A percentile compares a stretch with the other conserved stretches of the same genome.
These are phyloP conservation scores for Botrytis cinerea DNA, from an alignment of 2,329 filamentous ascomycete genomes.

Conservation along the genomic window DNA sequence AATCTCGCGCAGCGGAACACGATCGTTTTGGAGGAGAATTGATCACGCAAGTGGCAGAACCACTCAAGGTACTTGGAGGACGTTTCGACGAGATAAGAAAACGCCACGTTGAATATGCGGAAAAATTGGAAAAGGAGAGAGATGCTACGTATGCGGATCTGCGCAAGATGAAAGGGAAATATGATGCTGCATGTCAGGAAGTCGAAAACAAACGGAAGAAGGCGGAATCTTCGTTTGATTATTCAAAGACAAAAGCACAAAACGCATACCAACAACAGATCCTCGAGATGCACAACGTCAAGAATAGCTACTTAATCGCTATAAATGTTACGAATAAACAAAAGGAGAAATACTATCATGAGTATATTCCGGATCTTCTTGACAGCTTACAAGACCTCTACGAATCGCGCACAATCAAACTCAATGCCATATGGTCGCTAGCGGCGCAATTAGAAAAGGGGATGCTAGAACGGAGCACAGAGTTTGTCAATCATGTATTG, in stretches of 20 bases:
- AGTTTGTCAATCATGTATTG: slow-evolving; percentile 70
- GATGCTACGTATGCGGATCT: slow-evolving; percentile 82
- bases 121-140: slow-evolving; percentile 85
- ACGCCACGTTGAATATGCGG: slow-evolving; percentile 83
- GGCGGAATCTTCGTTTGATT: slow-evolving; percentile 86
- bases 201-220: slow-evolving; percentile 95
- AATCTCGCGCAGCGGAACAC: slow-evolving; percentile 84
- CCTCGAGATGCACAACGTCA: slow-evolving; percentile 93
- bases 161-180: slow-evolving; percentile 88
- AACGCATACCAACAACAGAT: slow-evolving; percentile 90
- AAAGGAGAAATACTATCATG: slow-evolving; percentile 96
- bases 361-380: slow-evolving; percentile 91
- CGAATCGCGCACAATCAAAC: slow-evolving; percentile 79
- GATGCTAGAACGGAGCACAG: slow-evolving; percentile 73
- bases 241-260: slow-evolving; percentile 83
- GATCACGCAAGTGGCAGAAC: slow-evolving; percentile 79
- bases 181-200: slow-evolving; percentile 90
- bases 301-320: slow-evolving; percentile 95
- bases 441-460: slow-evolving; percentile 78
- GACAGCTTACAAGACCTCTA: slow-evolving; percentile 92
- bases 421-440: slow-evolving; percentile 83
- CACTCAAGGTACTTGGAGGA: slow-evolving; percentile 70
- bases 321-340: slow-evolving; percentile 98
- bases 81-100: slow-evolving; percentile 93
- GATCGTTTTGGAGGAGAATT: slow-evolving; percentile 81